Base-by-base conservation (phyloP, 257 asterid genomes). In the Penstemon newberryi region DNA sequence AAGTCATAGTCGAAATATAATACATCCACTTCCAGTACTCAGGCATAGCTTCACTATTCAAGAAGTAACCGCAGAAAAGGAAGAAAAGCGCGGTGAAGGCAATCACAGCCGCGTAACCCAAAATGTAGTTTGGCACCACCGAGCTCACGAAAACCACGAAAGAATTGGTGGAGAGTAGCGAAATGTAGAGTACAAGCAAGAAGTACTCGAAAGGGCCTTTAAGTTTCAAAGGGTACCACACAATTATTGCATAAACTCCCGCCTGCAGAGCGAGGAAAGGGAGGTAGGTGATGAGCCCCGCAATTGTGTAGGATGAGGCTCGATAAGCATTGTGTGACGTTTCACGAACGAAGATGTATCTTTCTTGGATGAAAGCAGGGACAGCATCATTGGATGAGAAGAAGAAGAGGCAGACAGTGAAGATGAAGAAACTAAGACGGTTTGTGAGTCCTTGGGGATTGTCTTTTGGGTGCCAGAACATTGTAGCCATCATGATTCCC, bases 401-500 rank as follows among this genome's bases (percentile, higher is more conserved):
- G 92, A 88, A 91, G 68, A 91, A 83, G 69, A 86, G 86, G 69
- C 95, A 86, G 56, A 87, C 94, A 0, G 96, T 86, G 76, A 91
- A 91, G 77, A 91, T 88, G 81, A 88, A 83, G 90, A 91, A 88
- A 77, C 95, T 85, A 33, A 88, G 75, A 10, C 84, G 84, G 73
- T 88, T 81, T 41, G 97, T 90, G 57, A 91, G 83, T 10, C 96
- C 97, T 33, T 86, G 96, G 43, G 57, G 47, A 51, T 45, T 37
- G 19, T 73, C 19, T n/a, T 67, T 36, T 0, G 97, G 97, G 49
- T 77, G 72, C 82, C 73, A 75, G 73, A 91, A 88, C 97, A 91
- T 81, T 51, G 92, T 91, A 65, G 92, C 96, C 97, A 91, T 88
- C 96, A 91, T 88, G 72, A 88, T 7, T 10, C 92, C 97, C 97